Evolutionary conservation across 176 grass and related monocot species (phyloP).

Genomic region (Elaeis guineensis): DNA sequence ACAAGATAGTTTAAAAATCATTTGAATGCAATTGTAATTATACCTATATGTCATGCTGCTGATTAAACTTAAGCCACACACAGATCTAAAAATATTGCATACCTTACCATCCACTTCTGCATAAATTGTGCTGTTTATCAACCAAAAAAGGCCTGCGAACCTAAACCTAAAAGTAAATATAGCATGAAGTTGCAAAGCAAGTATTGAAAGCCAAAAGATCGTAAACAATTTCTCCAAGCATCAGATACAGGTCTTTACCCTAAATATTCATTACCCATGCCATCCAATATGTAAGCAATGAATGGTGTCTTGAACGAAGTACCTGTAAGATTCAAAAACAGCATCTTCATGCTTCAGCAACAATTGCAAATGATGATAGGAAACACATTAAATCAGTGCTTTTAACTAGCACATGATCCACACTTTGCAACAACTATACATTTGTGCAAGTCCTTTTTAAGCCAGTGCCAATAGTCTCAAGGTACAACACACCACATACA

Average conservation of each 20-base stretch:
- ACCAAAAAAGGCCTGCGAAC: conserved; percentile 93
- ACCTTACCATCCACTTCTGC: conserved; percentile 91
- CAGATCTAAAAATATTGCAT: conserved; percentile 13
- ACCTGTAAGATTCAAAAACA: conserved; percentile 50
- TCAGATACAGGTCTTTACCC: conserved; percentile 31
- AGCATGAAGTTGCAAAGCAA: conserved; percentile 23
- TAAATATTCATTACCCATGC: conserved; percentile 80
- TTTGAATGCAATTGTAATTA: conserved; percentile 9
- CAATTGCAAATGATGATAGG: neutral
- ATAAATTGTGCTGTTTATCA: conserved; percentile 96
- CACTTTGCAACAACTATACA: too few relatives aligned
- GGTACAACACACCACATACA: too few relatives aligned
- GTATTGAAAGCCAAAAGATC: neutral
- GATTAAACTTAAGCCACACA: too few relatives aligned
- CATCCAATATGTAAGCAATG: conserved; percentile 73
- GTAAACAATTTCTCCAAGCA: conserved; percentile 1
- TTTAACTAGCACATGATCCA: too few relatives aligned
- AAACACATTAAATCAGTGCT: too few relatives aligned
- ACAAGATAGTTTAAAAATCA: conserved; percentile 15
- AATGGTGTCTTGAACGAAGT: conserved; percentile 75
- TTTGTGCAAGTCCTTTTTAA: too few relatives aligned
- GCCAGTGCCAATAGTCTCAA: too few relatives aligned
- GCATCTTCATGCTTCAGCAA: conserved; percentile 7
- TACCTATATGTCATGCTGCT: too few relatives aligned
- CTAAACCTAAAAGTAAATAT: conserved; percentile 35